Evolutionary conservation across 176 grass and related monocot species (phyloP), one percentile per base, ranked within the genome.

Genomic region (Musa schizocarpa): DNA sequence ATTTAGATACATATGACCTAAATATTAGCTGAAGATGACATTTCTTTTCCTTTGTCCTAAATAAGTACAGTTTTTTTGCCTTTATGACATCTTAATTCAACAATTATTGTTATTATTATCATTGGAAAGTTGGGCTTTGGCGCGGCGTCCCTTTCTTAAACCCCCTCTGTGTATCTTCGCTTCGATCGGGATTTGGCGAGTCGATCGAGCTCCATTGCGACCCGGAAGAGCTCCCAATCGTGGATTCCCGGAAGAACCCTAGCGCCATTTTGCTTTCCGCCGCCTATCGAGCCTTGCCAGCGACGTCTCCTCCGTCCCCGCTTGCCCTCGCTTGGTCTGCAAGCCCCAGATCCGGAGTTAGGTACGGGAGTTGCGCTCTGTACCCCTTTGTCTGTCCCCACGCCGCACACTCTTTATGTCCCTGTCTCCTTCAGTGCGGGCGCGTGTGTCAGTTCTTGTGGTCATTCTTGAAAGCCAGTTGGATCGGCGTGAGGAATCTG

Each of bases 261-360:
- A 9, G 9, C 26, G 53, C 7, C 53, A 57, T 49, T 59, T 21
- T 24, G 24, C 52, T 48, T 29, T 79, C 22, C 22, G 22, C 22
- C 22, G 25, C 9, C 9, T n/a, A 7, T 51, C 19, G 74, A 76
- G 55, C 52, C 24, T 10, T 43, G 2, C 57, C 26, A 27, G 52
- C 24, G 14, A 49, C 21, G 43, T 26, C 27, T 21, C 21, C 34
- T 11, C 13, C 57, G 19, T 8, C 57, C 34, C 34, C 34, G 34
- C 34, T 43, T 3, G 34, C 0, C 57, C 21, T 64, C 58, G 49
- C 69, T 80, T 80, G 78, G 17, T 73, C 69, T 56, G 58, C 21
- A 65, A 80, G 78, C 69, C 20, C 55, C 21, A 80, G 78, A 80
- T 80, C 78, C 69, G 57, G 78, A 73, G 58, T 53, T 80, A 27